These are phyloP conservation scores for Schizochytrium sp. DNA, from an alignment of 108 stramenopile genomes.

Conservation along the genomic window DNA sequence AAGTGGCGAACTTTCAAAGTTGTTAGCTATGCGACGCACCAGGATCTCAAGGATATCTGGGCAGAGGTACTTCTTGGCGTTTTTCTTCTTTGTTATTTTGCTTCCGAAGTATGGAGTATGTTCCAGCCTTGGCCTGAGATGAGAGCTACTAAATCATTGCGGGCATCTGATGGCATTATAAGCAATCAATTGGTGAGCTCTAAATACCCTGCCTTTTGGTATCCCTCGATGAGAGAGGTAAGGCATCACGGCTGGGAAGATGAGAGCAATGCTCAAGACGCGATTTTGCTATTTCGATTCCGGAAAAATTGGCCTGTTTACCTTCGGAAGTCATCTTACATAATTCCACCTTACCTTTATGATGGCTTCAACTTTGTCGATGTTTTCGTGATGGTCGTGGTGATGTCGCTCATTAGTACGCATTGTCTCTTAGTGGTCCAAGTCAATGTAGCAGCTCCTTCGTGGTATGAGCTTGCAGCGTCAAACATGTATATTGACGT, in stretches of 20 bases:
- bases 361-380: too few relatives aligned
- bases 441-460: not conserved
- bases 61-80: not conserved
- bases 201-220: too few relatives aligned
- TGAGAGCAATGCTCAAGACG: too few relatives aligned
- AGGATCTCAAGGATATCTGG: not conserved
- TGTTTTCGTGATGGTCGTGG: not conserved
- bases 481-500: slow-evolving; percentile 17
- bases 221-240: too few relatives aligned
- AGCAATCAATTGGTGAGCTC: too few relatives aligned
- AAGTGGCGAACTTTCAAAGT: slow-evolving; percentile 10
- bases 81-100: not conserved
- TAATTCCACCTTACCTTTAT: too few relatives aligned
- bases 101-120: not conserved
- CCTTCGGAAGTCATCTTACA: too few relatives aligned
- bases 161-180: too few relatives aligned
- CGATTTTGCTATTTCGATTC: too few relatives aligned
- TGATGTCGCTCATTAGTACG: not conserved
- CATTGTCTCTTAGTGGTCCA: not conserved
- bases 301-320: too few relatives aligned
- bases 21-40: not conserved
- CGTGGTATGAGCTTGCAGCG: not conserved
- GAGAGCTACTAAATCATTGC: too few relatives aligned
- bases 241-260: too few relatives aligned
- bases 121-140: not conserved